phyloP scores from a whole-genome alignment of 75 land plant genomes.

The Picea glauca region DNA sequence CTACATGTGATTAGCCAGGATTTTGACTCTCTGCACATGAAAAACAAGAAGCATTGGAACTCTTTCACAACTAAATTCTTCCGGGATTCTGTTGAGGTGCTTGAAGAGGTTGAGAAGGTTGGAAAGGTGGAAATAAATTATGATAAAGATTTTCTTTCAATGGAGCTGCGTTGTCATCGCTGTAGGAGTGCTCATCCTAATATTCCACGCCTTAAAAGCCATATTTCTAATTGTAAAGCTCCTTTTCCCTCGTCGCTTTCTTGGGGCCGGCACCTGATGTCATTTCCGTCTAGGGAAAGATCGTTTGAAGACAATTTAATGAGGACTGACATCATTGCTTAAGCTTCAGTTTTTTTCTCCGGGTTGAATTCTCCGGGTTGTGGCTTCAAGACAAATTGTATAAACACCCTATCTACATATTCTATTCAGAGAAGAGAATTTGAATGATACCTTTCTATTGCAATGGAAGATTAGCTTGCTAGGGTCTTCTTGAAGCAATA shows the following conservation, averaged over 20 bases:
- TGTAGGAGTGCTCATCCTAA: conserved; percentile 92
- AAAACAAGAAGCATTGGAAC: conserved; percentile 98
- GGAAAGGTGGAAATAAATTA: conserved; percentile 40
- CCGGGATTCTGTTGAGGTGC: conserved; percentile 76
- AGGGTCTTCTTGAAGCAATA: background rate
- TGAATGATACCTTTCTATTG: background rate
- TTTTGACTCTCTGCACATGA: conserved; percentile 70
- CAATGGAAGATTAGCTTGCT: background rate
- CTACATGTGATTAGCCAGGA: conserved; percentile 97
- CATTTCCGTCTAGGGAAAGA: background rate
- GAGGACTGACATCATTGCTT: background rate
- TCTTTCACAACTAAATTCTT: conserved; percentile 84
- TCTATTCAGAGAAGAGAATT: background rate
- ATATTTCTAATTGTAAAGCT: conserved; percentile 54
- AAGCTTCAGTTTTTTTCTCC: background rate
- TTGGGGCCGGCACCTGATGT: background rate
- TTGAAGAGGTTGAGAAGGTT: conserved; percentile 50
- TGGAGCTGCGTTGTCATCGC: conserved; percentile 85
- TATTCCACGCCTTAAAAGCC: conserved; percentile 72
- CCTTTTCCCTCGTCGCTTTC: conserved; percentile 45
- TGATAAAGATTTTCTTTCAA: conserved; percentile 51
- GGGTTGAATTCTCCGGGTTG: background rate
- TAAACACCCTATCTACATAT: background rate
- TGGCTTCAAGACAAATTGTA: background rate
- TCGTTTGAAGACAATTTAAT: background rate